phyloP scores from a whole-genome alignment of 2,329 filamentous ascomycete species.

The Penicillium freii region DNA sequence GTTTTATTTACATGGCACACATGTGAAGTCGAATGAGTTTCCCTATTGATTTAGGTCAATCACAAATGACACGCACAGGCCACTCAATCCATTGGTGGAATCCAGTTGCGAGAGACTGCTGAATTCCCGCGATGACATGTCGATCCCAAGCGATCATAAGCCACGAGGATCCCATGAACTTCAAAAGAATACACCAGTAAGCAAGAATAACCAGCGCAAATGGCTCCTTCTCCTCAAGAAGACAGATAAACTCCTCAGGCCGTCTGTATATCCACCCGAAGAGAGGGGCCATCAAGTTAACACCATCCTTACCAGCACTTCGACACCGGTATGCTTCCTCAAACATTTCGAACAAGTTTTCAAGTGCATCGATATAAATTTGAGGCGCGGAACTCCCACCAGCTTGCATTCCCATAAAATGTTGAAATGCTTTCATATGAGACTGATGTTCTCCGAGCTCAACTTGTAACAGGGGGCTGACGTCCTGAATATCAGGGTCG shows the following conservation, averaged over 20 bases:
- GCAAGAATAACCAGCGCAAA: conserved; percentile 29
- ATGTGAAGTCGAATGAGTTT: background rate
- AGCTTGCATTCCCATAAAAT: conserved; percentile 13
- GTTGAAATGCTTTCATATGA: conserved; percentile 12
- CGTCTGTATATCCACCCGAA: conserved; percentile 36
- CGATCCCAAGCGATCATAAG: conserved; percentile 35
- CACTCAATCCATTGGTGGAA: conserved; percentile 30
- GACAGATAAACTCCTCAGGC: conserved; percentile 20
- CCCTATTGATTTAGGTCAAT: background rate
- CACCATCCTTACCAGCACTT: conserved; percentile 9
- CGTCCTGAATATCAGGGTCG: background rate
- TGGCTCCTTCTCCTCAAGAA: conserved; percentile 29
- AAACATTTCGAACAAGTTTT: conserved; percentile 17
- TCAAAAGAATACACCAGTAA: conserved; percentile 33
- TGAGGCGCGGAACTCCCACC: background rate
- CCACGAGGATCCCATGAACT: conserved; percentile 33
- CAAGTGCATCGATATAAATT: conserved; percentile 13
- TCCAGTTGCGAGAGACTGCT: conserved; percentile 14
- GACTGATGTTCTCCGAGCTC: conserved; percentile 19
- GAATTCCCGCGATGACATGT: conserved; percentile 34
- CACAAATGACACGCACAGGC: conserved; percentile 17
- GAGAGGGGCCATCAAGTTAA: conserved; percentile 24
- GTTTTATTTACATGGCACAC: background rate
- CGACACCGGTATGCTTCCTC: conserved; percentile 19
- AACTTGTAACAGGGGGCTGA: conserved; percentile 14